A percentile compares a stretch with the other conserved stretches of the same genome.
Evolutionary conservation across 208 protist genomes (phyloP).

Genomic region (Trichomonas vaginalis): DNA sequence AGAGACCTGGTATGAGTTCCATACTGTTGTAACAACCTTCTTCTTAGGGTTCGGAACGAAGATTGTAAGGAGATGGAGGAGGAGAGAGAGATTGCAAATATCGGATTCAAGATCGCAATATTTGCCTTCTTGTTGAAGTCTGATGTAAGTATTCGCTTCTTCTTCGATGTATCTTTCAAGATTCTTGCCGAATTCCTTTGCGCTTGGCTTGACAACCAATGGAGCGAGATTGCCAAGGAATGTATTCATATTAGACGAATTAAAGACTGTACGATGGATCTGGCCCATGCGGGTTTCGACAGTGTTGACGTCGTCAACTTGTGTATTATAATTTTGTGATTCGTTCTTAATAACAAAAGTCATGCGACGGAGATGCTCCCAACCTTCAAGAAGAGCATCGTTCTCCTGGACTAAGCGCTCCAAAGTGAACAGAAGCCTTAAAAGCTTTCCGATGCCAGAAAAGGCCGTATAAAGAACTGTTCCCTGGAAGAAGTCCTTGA

Average conservation of each 20-base stretch:
- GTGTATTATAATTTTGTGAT: not conserved
- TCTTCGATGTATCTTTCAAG: not conserved
- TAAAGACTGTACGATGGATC: not conserved
- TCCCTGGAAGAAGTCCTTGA: not conserved
- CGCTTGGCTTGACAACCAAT: not conserved
- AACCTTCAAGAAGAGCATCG: not conserved
- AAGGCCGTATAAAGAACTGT: not conserved
- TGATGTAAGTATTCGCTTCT: not conserved
- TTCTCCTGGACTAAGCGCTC: not conserved
- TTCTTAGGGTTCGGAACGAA: not conserved
- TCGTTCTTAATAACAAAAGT: not conserved
- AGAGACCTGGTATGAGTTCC: not conserved
- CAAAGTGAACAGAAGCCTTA: not conserved
- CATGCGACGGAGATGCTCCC: not conserved
- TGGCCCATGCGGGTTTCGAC: not conserved
- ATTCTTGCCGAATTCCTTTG: not conserved
- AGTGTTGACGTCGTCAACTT: not conserved
- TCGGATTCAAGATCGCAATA: not conserved
- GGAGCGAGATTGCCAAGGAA: not conserved
- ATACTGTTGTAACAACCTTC: not conserved
- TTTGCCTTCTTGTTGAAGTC: not conserved
- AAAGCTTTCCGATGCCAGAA: not conserved
- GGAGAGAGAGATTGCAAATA: not conserved
- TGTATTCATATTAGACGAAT: no score
- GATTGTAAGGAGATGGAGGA: not conserved